These are phyloP conservation scores for Rhynchospora tenuis DNA, from an alignment of 176 grass and related monocot species.

Conservation along the genomic window DNA sequence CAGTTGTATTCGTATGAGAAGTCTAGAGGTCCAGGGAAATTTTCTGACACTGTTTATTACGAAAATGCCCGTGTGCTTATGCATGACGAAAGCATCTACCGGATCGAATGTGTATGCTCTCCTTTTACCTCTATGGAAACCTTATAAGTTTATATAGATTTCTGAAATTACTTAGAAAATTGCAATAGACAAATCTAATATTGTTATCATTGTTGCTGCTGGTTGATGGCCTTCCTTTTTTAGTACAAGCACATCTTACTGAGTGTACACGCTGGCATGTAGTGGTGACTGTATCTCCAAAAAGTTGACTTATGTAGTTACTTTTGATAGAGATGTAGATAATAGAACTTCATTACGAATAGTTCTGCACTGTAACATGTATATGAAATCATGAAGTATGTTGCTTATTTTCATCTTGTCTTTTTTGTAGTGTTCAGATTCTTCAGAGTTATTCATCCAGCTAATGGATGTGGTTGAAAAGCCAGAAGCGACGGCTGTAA, in stretches of 20 bases:
- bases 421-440: constrained; percentile 60
- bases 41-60: constrained; percentile 90
- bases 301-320: neutral
- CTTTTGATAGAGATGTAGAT: neutral
- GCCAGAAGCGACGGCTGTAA: constrained; percentile 83
- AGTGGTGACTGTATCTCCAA: neutral
- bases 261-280: neutral
- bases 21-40: constrained; percentile 67
- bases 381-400: constrained; percentile 11
- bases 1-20: constrained; percentile 97
- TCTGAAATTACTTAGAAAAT: neutral
- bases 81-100: constrained; percentile 94
- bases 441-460: constrained; percentile 65
- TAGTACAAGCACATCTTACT: neutral
- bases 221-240: neutral
- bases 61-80: constrained; percentile 92
- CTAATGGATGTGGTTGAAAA: constrained; percentile 97
- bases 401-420: constrained; percentile 18
- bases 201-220: neutral
- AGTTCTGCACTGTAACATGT: neutral
- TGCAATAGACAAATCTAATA: neutral
- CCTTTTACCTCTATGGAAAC: neutral
- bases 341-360: neutral
- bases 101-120: constrained; percentile 82
- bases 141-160: neutral